Evolutionary conservation across 2,329 filamentous ascomycete genomes (phyloP).

Genomic region (Neofusicoccum umdonicola): DNA sequence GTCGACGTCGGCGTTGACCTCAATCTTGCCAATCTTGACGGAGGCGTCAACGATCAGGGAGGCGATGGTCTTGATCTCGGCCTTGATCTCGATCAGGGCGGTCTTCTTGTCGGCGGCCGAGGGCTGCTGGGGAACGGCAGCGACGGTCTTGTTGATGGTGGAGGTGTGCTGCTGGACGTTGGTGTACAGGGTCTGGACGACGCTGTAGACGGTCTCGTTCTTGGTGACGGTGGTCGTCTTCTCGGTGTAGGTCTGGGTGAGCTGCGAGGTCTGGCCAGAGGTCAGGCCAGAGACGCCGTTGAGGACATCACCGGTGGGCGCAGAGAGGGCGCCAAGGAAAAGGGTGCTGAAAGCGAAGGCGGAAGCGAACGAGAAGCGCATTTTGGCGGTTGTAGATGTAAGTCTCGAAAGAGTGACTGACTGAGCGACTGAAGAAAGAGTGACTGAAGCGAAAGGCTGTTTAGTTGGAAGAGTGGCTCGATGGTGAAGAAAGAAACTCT

Average conservation of each 20-base stretch:
- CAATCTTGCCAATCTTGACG: constrained; percentile 11
- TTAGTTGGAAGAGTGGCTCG: constrained; percentile 15
- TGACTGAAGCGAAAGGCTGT: constrained; percentile 17
- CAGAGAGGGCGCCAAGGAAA: constrained; percentile 18
- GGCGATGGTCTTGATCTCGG: constrained; percentile 14
- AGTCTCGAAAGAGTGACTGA: constrained; percentile 14
- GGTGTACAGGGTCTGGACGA: constrained; percentile 15
- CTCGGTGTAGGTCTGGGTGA: constrained; percentile 10
- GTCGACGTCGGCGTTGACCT: constrained; percentile 15
- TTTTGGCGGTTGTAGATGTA: constrained; percentile 16
- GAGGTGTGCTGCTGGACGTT: constrained; percentile 16
- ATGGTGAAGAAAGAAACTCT: constrained; percentile 16
- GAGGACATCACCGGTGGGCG: constrained; percentile 10
- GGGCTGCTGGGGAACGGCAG: neutral
- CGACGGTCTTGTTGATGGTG: constrained; percentile 18
- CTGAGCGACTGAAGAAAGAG: constrained; percentile 8
- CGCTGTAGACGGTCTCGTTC: constrained; percentile 12
- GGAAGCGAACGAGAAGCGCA: constrained; percentile 17
- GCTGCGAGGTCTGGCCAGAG: neutral
- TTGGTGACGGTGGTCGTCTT: constrained; percentile 13
- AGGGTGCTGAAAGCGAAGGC: constrained; percentile 16
- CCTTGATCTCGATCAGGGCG: constrained; percentile 12
- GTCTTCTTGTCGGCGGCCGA: constrained; percentile 9
- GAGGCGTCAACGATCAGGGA: constrained; percentile 15
- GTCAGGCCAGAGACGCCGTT: neutral